Conservation (phyloP, 805 yeast species). For the Zygosaccharomyces lentus region DNA sequence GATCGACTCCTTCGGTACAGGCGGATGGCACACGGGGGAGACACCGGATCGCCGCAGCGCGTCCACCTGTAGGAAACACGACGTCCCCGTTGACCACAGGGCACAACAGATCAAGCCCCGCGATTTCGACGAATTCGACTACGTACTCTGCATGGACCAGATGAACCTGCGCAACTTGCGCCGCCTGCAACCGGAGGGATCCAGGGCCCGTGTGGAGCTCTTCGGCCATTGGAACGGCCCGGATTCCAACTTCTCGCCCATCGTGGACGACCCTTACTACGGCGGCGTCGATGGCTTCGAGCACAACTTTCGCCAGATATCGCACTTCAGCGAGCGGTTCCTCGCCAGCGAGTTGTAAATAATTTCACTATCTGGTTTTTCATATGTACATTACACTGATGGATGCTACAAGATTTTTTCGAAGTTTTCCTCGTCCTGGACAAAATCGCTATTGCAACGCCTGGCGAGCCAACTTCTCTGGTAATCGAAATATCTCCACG, state of each 20-base stretch:
- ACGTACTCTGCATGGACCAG: slow-evolving; percentile 68
- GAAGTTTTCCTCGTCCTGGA: slow-evolving; percentile 46
- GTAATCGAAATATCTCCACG: slow-evolving; percentile 82
- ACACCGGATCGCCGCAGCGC: slow-evolving; percentile 73
- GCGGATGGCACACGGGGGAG: slow-evolving; percentile 80
- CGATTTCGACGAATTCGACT: slow-evolving; percentile 59
- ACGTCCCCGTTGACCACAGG: slow-evolving; percentile 66
- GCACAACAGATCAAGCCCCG: slow-evolving; percentile 61
- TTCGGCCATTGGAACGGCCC: slow-evolving; percentile 77
- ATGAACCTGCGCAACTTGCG: slow-evolving; percentile 50
- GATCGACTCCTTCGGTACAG: slow-evolving; percentile 88
- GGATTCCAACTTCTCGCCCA: slow-evolving; percentile 44
- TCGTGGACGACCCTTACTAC: slow-evolving; percentile 89
- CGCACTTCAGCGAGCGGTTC: slow-evolving; percentile 71
- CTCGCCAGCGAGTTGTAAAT: slow-evolving; percentile 44
- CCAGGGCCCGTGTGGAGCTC: slow-evolving; percentile 48
- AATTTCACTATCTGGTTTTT: neutral
- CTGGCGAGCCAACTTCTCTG: slow-evolving; percentile 65
- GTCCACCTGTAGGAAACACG: slow-evolving; percentile 61
- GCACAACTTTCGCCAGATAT: slow-evolving; percentile 66
- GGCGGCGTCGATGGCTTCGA: slow-evolving; percentile 86
- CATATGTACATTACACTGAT: slow-evolving; percentile 9
- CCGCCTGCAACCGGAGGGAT: slow-evolving; percentile 47
- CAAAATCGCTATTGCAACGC: slow-evolving; percentile 37
- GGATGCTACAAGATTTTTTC: slow-evolving; percentile 31